These are phyloP conservation scores for Picea mariana DNA, from an alignment of 83 land plant genomes.

Conservation along the genomic window DNA sequence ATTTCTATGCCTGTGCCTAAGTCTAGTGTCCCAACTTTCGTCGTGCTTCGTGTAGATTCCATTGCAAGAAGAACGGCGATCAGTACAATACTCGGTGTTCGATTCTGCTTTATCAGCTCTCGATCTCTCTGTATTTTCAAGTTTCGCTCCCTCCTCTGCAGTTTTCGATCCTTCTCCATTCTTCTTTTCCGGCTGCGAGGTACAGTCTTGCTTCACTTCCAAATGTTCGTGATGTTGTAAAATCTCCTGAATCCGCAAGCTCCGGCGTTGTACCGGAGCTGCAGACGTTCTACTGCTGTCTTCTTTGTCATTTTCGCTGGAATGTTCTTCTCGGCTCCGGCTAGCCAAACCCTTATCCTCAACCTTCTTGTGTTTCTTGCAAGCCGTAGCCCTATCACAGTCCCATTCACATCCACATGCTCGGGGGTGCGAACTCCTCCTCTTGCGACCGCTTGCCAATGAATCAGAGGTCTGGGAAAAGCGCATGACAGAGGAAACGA, in stretches of 20 bases:
- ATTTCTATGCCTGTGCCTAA: conserved; percentile 8
- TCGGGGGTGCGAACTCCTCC: conserved; percentile 9
- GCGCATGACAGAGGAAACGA: conserved; percentile 2
- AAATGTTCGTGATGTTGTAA: neutral
- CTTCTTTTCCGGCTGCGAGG: neutral
- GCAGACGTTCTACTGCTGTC: neutral
- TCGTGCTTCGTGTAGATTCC: neutral
- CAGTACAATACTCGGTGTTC: neutral
- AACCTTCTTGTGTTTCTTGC: conserved; percentile 7
- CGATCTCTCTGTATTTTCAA: neutral
- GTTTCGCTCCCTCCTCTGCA: neutral
- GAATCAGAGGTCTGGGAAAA: neutral
- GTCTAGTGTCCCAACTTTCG: conserved; percentile 14
- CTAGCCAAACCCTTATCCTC: too few species aligned
- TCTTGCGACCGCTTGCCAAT: neutral
- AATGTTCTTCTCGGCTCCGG: neutral
- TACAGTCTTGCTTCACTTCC: neutral
- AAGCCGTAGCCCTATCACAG: neutral
- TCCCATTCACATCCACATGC: neutral
- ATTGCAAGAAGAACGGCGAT: too few species aligned
- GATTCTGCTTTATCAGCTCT: neutral
- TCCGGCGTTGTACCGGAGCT: neutral
- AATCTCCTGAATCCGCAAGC: conserved; percentile 9
- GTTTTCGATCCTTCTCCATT: neutral
- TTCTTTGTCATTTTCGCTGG: neutral